Evolutionary conservation across 768 basidiomycete genomes (phyloP).

Genomic region (Phylloporus sp.): DNA sequence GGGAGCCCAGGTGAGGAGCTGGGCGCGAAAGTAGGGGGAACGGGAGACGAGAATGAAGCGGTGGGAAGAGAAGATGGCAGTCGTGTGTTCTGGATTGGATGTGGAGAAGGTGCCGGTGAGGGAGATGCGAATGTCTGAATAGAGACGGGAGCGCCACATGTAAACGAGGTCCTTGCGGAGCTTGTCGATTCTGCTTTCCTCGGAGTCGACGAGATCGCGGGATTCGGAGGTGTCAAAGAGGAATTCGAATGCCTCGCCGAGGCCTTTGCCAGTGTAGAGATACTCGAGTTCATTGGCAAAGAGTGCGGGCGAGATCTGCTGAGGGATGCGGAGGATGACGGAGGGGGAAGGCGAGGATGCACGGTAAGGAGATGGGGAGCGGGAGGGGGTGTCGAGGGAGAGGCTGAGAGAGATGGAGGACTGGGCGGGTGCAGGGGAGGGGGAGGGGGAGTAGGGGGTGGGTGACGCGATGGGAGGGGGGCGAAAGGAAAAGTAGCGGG

Average conservation of each 20-base stretch:
- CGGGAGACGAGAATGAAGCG: conserved; percentile 89
- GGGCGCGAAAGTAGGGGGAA: conserved; percentile 79
- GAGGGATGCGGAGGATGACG: conserved; percentile 56
- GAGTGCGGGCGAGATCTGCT: conserved; percentile 68
- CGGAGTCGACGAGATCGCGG: conserved; percentile 42
- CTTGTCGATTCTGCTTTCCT: conserved; percentile 67
- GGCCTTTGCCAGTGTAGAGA: conserved; percentile 87
- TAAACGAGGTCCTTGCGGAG: conserved; percentile 90
- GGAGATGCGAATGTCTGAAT: conserved; percentile 84
- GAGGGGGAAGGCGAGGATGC: conserved; percentile 45
- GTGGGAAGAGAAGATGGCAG: conserved; percentile 86
- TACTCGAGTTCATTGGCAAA: conserved; percentile 92
- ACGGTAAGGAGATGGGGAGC: conserved; percentile 45
- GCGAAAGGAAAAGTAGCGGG: conserved; percentile 78
- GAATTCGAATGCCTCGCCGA: conserved; percentile 84
- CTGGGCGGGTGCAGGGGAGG: conserved; percentile 48
- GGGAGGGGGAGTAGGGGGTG: conserved; percentile 44
- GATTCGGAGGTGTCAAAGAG: conserved; percentile 61
- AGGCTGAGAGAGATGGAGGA: conserved; percentile 58
- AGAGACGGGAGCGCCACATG: conserved; percentile 95
- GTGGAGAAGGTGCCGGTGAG: conserved; percentile 67
- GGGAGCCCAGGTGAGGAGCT: conserved; percentile 66
- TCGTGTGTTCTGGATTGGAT: conserved; percentile 59
- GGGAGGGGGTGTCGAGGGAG: conserved; percentile 39
- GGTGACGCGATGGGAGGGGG: conserved; percentile 52